Conservation (phyloP, 805 yeast species). For the Candida methanosorbosa region DNA sequence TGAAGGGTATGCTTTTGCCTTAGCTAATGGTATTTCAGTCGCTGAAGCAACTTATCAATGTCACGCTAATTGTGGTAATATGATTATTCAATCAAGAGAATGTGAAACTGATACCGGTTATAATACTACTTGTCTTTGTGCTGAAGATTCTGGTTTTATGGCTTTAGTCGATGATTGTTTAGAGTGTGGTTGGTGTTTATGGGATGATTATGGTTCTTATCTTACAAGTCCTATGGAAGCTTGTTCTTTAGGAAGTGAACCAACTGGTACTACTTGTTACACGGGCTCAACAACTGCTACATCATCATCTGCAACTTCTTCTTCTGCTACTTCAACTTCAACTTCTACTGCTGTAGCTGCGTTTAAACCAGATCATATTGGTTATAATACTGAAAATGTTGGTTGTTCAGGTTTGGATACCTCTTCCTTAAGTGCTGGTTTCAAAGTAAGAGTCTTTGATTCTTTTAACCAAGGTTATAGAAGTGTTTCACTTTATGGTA, state of each 20-base stretch:
- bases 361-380: no score
- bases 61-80: conserved; percentile 26
- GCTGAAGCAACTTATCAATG: conserved; percentile 23
- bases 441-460: background rate
- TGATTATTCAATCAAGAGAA: conserved; percentile 21
- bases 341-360: no score
- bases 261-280: conserved; percentile 26
- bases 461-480: background rate
- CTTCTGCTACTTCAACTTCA: conserved; percentile 14
- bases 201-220: conserved; percentile 27
- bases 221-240: conserved; percentile 22
- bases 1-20: background rate
- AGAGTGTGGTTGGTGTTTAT: conserved; percentile 32
- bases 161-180: conserved; percentile 22
- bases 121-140: conserved; percentile 24
- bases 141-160: conserved; percentile 17
- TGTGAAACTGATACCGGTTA: conserved; percentile 17
- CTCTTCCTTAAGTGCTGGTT: background rate
- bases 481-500: background rate
- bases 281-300: conserved; percentile 7
- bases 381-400: no score
- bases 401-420: background rate
- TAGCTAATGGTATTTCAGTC: conserved; percentile 6
- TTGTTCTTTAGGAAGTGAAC: conserved; percentile 24
- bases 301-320: conserved; percentile 6